Evolutionary conservation across 176 grass and related monocot genomes (phyloP), one percentile per base, ranked within the genome.

Genomic region (Sorghum bicolor): DNA sequence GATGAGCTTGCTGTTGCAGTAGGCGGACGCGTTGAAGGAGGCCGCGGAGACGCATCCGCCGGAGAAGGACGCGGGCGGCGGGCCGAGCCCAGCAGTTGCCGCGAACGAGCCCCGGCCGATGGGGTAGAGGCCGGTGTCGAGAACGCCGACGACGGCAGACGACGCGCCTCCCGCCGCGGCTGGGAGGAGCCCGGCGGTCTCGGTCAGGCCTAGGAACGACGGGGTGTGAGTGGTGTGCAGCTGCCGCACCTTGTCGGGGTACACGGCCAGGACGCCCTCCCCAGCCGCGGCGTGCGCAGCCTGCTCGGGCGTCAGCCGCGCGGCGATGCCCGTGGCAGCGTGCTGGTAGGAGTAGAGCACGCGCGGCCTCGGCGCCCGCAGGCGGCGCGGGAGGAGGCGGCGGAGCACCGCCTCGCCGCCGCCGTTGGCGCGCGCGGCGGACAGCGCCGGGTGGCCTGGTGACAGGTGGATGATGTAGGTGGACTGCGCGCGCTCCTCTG

Each of bases 1-100:
- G 64, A 97, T 37, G 41, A 97, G 86, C 91, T 97, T 94, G 70
- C 63, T n/a, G 87, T 89, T 97, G 84, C 91, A 97, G 70, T 75
- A 82, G 3, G 36, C 64, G 9, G 94, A 94, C 50, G 89, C 81
- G 78, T 97, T 97, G 88, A 94, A 97, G 50, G 82, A 24, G 43
- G 20, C 36, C 40, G 85, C 50, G 44, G 91, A 81, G 65, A 91
- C 82, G 75, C 80, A 83, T 11, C 81, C 60, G 1, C 86, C 83
- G 29, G 41, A 33, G 89, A 92, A 88, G 81, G 88, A 81, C 38
- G 37, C 26, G n/a, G 73, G 84, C 16, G 73, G 16, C 19, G 86
- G 75, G 70, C 84, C 69, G 22, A 92, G 73, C 10, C 55, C 60
- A 1, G 5, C 6, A 0, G 48, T 0, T 1, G 88, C 22, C 16